These are phyloP conservation scores for Gossypium arboreum DNA, from an alignment of 345 rosid genomes.

Conservation along the genomic window DNA sequence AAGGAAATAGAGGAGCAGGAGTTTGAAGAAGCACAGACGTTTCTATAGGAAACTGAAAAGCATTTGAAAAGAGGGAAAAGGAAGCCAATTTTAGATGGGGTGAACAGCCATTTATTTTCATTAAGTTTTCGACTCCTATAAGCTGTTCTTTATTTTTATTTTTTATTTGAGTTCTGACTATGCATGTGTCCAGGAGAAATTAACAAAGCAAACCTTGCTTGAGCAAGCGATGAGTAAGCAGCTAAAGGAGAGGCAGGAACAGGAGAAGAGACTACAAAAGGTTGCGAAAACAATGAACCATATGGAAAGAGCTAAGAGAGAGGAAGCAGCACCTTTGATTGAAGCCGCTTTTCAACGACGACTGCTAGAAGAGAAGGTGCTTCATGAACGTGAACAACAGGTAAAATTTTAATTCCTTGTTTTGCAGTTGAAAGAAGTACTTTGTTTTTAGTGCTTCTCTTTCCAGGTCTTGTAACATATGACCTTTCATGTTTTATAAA, in stretches of 20 bases:
- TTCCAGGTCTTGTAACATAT: background rate
- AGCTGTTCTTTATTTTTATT: background rate
- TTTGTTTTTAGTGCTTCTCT: background rate
- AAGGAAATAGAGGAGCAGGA: constrained; percentile 89
- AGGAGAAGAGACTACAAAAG: constrained; percentile 88
- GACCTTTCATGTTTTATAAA: too few species aligned
- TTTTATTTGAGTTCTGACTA: constrained; percentile 16
- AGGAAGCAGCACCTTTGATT: constrained; percentile 90
- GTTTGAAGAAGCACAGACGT: constrained; percentile 78
- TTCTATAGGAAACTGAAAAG: constrained; percentile 76
- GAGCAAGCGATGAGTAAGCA: constrained; percentile 80
- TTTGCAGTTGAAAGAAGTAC: background rate
- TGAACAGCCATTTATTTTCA: constrained; percentile 26
- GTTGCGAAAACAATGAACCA: constrained; percentile 90
- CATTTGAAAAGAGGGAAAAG: constrained; percentile 68
- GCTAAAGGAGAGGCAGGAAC: constrained; percentile 90
- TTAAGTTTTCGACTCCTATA: background rate
- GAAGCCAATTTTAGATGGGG: constrained; percentile 82
- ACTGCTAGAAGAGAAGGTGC: constrained; percentile 74
- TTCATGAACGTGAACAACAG: constrained; percentile 88
- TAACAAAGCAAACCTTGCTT: constrained; percentile 69
- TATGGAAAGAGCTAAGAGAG: constrained; percentile 94
- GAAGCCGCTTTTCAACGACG: constrained; percentile 88
- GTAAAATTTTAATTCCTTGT: constrained; percentile 29
- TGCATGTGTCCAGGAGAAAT: constrained; percentile 56